Conservation (phyloP, 768 basidiomycete species). For the Lepiota brunneoincarnata region DNA sequence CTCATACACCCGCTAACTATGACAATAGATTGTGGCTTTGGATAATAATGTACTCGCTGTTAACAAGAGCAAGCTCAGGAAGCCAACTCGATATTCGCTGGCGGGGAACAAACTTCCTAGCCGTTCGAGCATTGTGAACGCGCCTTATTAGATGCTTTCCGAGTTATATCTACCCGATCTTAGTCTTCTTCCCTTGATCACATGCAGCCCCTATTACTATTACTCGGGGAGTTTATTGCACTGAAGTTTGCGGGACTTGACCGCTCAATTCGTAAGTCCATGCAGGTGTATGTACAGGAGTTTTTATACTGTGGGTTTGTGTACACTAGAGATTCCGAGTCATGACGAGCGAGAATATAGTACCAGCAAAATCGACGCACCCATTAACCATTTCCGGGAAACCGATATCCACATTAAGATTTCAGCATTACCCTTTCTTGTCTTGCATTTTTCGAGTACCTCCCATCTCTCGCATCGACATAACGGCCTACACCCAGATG, state of each 20-base stretch:
- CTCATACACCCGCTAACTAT: background rate
- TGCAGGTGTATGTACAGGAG: no score
- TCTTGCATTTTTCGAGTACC: slow-evolving; percentile 14
- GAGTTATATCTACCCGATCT: slow-evolving; percentile 9
- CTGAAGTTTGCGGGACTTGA: no score
- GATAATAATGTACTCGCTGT: slow-evolving; percentile 91
- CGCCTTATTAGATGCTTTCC: slow-evolving; percentile 44
- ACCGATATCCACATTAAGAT: background rate
- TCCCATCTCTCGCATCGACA: slow-evolving; percentile 57
- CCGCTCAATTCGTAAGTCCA: no score
- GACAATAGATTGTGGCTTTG: slow-evolving; percentile 84
- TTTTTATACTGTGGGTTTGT: no score
- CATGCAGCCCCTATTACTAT: background rate
- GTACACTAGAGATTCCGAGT: no score
- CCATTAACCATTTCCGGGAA: background rate
- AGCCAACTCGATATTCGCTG: slow-evolving; percentile 75
- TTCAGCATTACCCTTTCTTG: background rate
- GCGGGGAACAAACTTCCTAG: slow-evolving; percentile 38
- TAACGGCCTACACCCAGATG: slow-evolving; percentile 75
- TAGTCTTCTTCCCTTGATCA: slow-evolving; percentile 16
- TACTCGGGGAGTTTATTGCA: background rate
- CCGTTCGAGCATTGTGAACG: slow-evolving; percentile 66
- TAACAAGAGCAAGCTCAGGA: slow-evolving; percentile 90
- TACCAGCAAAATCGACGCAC: no score
- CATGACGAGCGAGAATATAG: no score